Evolutionary conservation across 345 rosid species (phyloP), one percentile per base, ranked within the genome.

Genomic region (Corymbia maculata): DNA sequence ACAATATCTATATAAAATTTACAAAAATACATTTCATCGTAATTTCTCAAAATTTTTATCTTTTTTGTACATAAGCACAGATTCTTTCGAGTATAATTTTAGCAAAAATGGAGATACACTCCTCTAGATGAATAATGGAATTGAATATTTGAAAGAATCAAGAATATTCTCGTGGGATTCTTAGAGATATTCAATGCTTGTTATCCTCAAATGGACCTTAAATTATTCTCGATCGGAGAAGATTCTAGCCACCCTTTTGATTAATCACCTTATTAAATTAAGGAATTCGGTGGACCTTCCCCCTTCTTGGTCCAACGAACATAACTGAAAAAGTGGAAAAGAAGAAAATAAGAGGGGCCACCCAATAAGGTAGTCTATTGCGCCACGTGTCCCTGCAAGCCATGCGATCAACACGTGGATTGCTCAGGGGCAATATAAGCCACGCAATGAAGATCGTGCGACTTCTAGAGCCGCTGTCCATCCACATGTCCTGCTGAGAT

Each of bases 1-100:
- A 0, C 21, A 1, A 9, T 1, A 55, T 0, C 28, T 55, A 21
- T 55, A 9, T 55, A 22, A 55, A 55, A 55, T 22, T 1, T 22
- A 55, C 24, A 55, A 55, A 55, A 8, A 22, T 21, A 21, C 28
- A 55, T 21, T 22, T 21, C 24, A 55, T 55, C 4, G 21, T 55
- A 55, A 22, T 55, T 55, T 55, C 13, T 21, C 61, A 8, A 21
- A 2, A 55, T 55, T 22, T 55, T 21, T 55, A 36, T 36, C 42
- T 55, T 55, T 55, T 6, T 22, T 55, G 61, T 55, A 3, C 0
- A 12, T 55, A 21, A 55, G 28, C 6, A 22, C 8, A 12, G 28
- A 55, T 55, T 1, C 61, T 55, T 55, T 22, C 24, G 42, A 36
- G 2, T 36, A 36, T 36, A 36, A 36, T 36, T 4, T 36, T 36